Evolutionary conservation across 805 yeast species (phyloP).

Genomic region (Clavispora fructus): DNA sequence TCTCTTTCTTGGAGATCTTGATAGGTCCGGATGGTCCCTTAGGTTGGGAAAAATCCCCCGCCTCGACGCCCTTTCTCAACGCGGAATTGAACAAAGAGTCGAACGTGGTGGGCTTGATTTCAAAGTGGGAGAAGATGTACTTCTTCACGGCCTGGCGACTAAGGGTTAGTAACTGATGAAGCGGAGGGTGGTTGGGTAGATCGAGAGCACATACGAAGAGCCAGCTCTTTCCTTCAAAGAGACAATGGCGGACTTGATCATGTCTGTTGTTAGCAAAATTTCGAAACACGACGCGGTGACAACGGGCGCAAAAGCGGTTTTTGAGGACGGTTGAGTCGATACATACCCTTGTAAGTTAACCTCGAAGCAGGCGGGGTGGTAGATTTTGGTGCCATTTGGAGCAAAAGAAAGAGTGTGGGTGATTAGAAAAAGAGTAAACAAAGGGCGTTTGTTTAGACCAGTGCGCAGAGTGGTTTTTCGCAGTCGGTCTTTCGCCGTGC

Average conservation of each 20-base stretch:
- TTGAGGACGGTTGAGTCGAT: background rate
- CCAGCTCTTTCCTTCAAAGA: slow-evolving; percentile 79
- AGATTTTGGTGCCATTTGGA: slow-evolving; percentile 12
- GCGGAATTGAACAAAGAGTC: slow-evolving; percentile 75
- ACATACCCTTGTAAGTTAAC: slow-evolving; percentile 14
- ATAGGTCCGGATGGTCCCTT: slow-evolving; percentile 89
- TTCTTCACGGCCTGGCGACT: slow-evolving; percentile 87
- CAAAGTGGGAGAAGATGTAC: slow-evolving; percentile 61
- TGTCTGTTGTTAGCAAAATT: slow-evolving; percentile 30
- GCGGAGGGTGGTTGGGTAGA: background rate
- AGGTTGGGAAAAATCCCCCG: slow-evolving; percentile 77
- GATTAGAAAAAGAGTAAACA: background rate
- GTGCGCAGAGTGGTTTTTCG: slow-evolving; percentile 1
- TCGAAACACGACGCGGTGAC: background rate
- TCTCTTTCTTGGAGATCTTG: slow-evolving; percentile 50
- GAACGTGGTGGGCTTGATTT: slow-evolving; percentile 57
- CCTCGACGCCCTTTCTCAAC: slow-evolving; percentile 70
- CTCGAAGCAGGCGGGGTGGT: slow-evolving; percentile 7
- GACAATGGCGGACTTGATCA: slow-evolving; percentile 63
- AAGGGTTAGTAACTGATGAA: slow-evolving; percentile 16
- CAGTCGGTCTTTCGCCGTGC: background rate
- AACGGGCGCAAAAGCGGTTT: background rate
- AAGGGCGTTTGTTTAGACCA: background rate
- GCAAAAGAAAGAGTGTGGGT: background rate
- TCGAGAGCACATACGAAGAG: slow-evolving; percentile 46